Evolutionary conservation across 139 green algal genomes (phyloP), one percentile per base, ranked within the genome.

Genomic region (Chlorella sp.): DNA sequence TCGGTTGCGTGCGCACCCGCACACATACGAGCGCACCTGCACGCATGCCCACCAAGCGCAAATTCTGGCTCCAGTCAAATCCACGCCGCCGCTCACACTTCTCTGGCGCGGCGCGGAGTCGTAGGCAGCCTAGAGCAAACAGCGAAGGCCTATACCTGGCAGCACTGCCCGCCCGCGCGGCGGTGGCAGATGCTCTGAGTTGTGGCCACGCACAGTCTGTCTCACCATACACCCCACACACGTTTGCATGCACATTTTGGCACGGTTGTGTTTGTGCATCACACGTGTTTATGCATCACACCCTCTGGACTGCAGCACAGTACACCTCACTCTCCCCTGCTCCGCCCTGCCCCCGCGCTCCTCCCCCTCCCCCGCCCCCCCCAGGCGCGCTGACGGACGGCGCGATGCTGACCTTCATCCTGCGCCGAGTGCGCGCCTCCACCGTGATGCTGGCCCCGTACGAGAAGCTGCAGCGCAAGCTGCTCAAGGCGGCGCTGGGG

Each of bases 361-460:
- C 32, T 73, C 44, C 16, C 65, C 26, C 1, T 34, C 65, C 1
- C 19, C 3, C 64, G 6, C 14, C 20, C 30, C 68, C 32, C 34
- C 65, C 85, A 93, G 90, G 82, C 38, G 54, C 86, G 51, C 89
- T 96, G 85, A 96, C 94, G 6, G 91, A 97, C 81, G 48, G 89
- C 1, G 80, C 87, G 44, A 95, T 96, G 85, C 83, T 93, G 38
- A 87, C 91, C 0, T 98, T 97, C 86, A 92, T 93, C 0, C 90
- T 99, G 87, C 88, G 94, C 17, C 80, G 94, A 17, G 84, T 98
- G 79, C 89, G 93, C 17, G 81, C 91, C 32, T 95, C 86, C 38
- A 85, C 92, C 0, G 26, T 89, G 22, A 88, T 98, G 36, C 86
- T 99, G 80, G 87, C 69, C 0, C 88, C 92, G 34, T 98, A 94